These are phyloP conservation scores for Acer yangbiense DNA, from an alignment of 345 rosid species.

Conservation along the genomic window DNA sequence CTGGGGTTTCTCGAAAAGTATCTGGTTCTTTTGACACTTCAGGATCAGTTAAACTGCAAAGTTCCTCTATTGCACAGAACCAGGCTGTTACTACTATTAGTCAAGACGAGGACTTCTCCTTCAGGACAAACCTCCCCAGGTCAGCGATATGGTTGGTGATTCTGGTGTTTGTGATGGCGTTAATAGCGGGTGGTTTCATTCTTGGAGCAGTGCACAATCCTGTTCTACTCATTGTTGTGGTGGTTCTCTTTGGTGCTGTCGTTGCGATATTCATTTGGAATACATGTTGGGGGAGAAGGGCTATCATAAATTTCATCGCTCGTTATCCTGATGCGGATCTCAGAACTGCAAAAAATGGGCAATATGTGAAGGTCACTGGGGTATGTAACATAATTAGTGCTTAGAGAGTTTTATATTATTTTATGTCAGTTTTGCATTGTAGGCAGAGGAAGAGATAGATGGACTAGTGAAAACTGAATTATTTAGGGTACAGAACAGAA, in stretches of 20 bases:
- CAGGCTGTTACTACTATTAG: constrained; percentile 74
- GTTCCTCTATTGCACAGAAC: constrained; percentile 64
- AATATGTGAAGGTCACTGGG: constrained; percentile 96
- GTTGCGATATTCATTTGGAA: constrained; percentile 83
- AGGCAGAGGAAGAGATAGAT: not conserved
- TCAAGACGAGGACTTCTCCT: constrained; percentile 69
- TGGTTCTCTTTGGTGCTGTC: constrained; percentile 61
- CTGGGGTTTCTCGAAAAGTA: constrained; percentile 84
- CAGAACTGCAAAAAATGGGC: constrained; percentile 92
- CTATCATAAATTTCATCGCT: constrained; percentile 66
- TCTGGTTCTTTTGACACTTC: constrained; percentile 88
- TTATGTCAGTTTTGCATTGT: not conserved
- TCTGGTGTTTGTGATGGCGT: constrained; percentile 75
- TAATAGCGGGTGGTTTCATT: constrained; percentile 85
- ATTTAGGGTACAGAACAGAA: not conserved
- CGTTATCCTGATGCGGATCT: constrained; percentile 88
- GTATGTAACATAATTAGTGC: constrained; percentile 43
- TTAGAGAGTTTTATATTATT: not conserved
- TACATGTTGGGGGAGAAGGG: constrained; percentile 73
- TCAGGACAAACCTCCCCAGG: constrained; percentile 71
- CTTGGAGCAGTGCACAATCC: constrained; percentile 89
- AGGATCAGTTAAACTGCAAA: constrained; percentile 65
- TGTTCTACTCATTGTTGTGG: constrained; percentile 71
- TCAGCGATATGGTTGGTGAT: constrained; percentile 66
- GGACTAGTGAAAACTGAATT: constrained; percentile 1